Conservation (phyloP, 2,329 filamentous ascomycete species). For the Dothiorella sarmentorum region DNA sequence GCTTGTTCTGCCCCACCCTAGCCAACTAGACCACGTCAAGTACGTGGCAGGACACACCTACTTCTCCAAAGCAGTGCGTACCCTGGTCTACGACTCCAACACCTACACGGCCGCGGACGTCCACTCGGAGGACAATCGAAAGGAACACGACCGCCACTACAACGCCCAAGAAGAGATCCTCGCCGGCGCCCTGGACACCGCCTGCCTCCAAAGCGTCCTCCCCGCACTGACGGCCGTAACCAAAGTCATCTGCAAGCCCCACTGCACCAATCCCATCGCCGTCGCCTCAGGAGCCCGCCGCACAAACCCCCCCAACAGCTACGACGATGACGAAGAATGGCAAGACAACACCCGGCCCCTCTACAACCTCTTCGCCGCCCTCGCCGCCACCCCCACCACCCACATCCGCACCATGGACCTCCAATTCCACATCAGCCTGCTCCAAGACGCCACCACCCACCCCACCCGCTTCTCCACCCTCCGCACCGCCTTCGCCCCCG, state of each 20-base stretch:
- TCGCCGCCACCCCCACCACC: not conserved
- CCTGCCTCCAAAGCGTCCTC: not conserved
- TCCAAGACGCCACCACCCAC: not conserved
- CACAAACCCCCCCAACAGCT: not conserved
- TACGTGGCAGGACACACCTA: not conserved
- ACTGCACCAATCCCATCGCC: not conserved
- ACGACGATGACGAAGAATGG: not conserved
- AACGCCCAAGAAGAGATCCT: conserved; percentile 2
- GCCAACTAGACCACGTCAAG: not conserved
- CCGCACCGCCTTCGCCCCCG: not conserved
- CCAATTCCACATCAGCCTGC: not conserved
- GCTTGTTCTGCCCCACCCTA: not conserved
- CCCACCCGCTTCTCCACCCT: not conserved
- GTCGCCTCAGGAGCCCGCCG: not conserved
- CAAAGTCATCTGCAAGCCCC: not conserved
- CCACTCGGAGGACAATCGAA: not conserved
- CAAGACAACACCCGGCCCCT: not conserved
- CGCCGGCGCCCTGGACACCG: not conserved
- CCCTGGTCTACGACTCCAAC: not conserved
- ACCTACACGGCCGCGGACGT: not conserved
- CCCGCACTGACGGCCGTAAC: not conserved
- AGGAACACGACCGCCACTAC: not conserved
- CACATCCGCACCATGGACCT: conserved; percentile 6
- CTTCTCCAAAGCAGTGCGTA: not conserved
- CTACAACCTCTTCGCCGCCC: not conserved